Evolutionary conservation across 2,329 filamentous ascomycete species (phyloP), one percentile per base, ranked within the genome.

Genomic region (Metarhizium sp.): DNA sequence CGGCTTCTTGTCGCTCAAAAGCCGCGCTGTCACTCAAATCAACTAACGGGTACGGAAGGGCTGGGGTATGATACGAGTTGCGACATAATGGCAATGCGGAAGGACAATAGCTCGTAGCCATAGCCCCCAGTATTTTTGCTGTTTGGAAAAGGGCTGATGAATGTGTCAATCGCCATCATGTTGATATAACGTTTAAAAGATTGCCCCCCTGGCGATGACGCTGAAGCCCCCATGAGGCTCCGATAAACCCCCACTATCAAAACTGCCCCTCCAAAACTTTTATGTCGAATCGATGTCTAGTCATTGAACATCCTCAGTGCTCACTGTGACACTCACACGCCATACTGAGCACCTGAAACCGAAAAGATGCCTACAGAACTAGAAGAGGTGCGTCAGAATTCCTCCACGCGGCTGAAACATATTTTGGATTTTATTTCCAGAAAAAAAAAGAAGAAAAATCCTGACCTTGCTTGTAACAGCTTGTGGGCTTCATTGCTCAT

Each of bases 401-500:
- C 25, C 25, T 25, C 4, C 25, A 25, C 1, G 25, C 25, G 1
- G 25, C 25, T 4, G 25, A 25, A 4, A 25, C 25, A 25, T 40
- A 30, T 16, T 50, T 25, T 45, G 34, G 18, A 7, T 4, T 49
- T 30, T 20, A 2, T 16, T 34, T 1, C 10, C 1, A 8, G 5
- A 11, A 34, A 34, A 34, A 34, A 34, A 34, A 7, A 34, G 1
- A 34, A 34, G 1, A 34, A 34, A 34, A 34, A 34, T 25, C 6
- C 18, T 20, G 16, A 45, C 42, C 6, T 10, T 18, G 18, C n/a
- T 8, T 20, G 38, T 16, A 2, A 14, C 63, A 95, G 90, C 84
- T 96, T 54, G 90, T 96, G 59, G 90, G 91, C 69, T 96, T 97
- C 73, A 88, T 97, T 57, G 87, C 89, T 71, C 87, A 95, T 73